These are phyloP conservation scores for Lumnitzera littorea DNA, from an alignment of 345 rosid genomes.

Conservation along the genomic window DNA sequence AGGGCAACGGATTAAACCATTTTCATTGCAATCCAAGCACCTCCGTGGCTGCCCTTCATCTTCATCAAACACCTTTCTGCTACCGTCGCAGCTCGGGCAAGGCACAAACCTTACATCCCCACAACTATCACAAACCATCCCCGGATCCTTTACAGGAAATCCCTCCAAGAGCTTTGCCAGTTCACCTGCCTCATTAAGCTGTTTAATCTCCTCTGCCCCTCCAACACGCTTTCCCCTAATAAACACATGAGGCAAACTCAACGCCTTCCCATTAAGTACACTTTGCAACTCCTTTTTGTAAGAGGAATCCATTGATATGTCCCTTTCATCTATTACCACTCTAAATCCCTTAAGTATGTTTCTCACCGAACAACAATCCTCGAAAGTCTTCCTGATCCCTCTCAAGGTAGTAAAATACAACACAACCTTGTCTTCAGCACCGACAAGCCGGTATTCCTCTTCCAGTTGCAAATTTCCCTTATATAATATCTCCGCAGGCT, in stretches of 20 bases:
- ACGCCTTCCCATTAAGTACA: constrained; percentile 12
- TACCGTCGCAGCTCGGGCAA: constrained; percentile 36
- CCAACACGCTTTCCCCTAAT: constrained; percentile 32
- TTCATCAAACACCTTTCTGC: constrained; percentile 34
- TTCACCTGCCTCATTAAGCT: constrained; percentile 33
- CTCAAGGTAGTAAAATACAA: constrained; percentile 27
- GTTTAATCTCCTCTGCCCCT: constrained; percentile 37
- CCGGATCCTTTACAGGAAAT: constrained; percentile 20
- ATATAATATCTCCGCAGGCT: background rate
- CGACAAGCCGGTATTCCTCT: background rate
- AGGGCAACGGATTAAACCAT: constrained; percentile 42
- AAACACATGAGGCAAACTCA: constrained; percentile 33
- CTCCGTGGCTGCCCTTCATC: constrained; percentile 23
- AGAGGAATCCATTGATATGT: constrained; percentile 32
- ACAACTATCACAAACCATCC: constrained; percentile 26
- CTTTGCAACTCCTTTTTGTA: constrained; percentile 30
- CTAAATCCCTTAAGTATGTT: constrained; percentile 32
- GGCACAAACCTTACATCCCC: constrained; percentile 42
- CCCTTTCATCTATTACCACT: constrained; percentile 34
- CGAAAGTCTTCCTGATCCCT: constrained; percentile 34
- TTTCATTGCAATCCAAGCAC: constrained; percentile 40
- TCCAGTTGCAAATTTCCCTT: background rate
- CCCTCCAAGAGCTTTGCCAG: constrained; percentile 28
- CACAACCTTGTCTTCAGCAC: constrained; percentile 8
- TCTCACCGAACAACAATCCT: constrained; percentile 36